Conservation (phyloP, 2,329 filamentous ascomycete species). For the Colletotrichum orbiculare region DNA sequence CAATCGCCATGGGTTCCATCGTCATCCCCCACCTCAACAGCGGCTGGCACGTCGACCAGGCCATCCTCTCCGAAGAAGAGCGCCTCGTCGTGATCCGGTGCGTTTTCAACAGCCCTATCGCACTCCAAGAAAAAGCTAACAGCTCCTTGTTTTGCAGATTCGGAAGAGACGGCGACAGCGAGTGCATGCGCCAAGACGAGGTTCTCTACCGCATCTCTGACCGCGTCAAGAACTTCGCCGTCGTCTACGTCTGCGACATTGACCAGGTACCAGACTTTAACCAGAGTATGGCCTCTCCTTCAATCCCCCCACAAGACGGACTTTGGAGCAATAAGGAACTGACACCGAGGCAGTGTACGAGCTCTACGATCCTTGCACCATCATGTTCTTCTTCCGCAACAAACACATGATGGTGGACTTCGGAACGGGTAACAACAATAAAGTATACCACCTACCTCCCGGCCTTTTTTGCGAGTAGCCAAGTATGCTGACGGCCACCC, state of each 20-base stretch:
- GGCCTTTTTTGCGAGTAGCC: not conserved
- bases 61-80: constrained; percentile 77
- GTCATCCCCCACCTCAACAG: constrained; percentile 90
- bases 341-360: constrained; percentile 50
- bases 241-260: constrained; percentile 94
- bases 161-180: constrained; percentile 85
- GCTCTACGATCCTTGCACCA: constrained; percentile 89
- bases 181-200: constrained; percentile 84
- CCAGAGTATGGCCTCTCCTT: constrained; percentile 62
- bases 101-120: constrained; percentile 77
- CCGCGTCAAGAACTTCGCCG: constrained; percentile 91
- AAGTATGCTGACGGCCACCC: no score
- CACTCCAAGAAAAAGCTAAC: constrained; percentile 41
- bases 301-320: constrained; percentile 3
- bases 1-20: constrained; percentile 75
- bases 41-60: constrained; percentile 84
- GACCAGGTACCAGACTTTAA: constrained; percentile 94
- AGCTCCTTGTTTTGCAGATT: constrained; percentile 57
- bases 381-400: constrained; percentile 98
- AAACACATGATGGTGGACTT: constrained; percentile 99
- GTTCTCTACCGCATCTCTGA: constrained; percentile 95
- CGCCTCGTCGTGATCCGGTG: constrained; percentile 90
- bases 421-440: constrained; percentile 98
- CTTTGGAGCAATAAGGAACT: not conserved
- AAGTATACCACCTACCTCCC: constrained; percentile 49